A percentile compares a stretch with the other conserved stretches of the same genome.
phyloP scores from a whole-genome alignment of 2,329 filamentous ascomycete genomes.

The Didymella glomerata region DNA sequence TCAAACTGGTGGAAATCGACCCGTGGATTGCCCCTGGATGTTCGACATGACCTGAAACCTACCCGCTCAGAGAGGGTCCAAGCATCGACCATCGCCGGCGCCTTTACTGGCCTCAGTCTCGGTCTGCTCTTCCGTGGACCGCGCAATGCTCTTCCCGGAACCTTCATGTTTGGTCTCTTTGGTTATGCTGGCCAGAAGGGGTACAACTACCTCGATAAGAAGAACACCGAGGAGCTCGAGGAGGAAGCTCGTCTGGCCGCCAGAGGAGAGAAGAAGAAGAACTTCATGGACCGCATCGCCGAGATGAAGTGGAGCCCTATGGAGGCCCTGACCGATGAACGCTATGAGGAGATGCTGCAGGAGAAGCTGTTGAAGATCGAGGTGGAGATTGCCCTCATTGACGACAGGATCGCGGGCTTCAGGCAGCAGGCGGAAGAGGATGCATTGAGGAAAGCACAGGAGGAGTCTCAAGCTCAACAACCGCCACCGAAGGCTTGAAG shows the following conservation, averaged over 20 bases:
- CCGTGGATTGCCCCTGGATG: slow-evolving; percentile 34
- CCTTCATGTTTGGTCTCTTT: slow-evolving; percentile 66
- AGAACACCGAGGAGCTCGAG: slow-evolving; percentile 48
- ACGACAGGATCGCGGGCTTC: slow-evolving; percentile 73
- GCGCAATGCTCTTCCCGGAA: slow-evolving; percentile 60
- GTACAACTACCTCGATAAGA: slow-evolving; percentile 62
- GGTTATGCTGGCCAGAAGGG: slow-evolving; percentile 65
- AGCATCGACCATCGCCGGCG: slow-evolving; percentile 75
- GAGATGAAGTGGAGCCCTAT: slow-evolving; percentile 76
- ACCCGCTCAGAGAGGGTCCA: slow-evolving; percentile 67
- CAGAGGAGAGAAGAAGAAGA: slow-evolving; percentile 43
- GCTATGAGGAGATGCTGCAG: slow-evolving; percentile 74
- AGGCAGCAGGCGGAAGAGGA: slow-evolving; percentile 37
- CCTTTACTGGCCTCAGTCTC: slow-evolving; percentile 65
- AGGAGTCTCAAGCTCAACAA: slow-evolving; percentile 1
- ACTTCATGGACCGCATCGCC: slow-evolving; percentile 60
- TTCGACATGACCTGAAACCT: slow-evolving; percentile 55
- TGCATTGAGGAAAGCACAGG: slow-evolving; percentile 25
- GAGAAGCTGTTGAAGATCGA: slow-evolving; percentile 77
- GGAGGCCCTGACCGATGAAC: slow-evolving; percentile 72
- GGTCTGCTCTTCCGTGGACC: slow-evolving; percentile 63
- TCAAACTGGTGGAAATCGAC: slow-evolving; percentile 43
- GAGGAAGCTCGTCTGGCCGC: slow-evolving; percentile 44
- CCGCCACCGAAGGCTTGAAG: slow-evolving; percentile 12
- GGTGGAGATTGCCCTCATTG: slow-evolving; percentile 78